Percentiles rank a stretch among this genome's conserved stretches.
phyloP scores from a whole-genome alignment of 768 basidiomycete species.

The Pisolithus albus region DNA sequence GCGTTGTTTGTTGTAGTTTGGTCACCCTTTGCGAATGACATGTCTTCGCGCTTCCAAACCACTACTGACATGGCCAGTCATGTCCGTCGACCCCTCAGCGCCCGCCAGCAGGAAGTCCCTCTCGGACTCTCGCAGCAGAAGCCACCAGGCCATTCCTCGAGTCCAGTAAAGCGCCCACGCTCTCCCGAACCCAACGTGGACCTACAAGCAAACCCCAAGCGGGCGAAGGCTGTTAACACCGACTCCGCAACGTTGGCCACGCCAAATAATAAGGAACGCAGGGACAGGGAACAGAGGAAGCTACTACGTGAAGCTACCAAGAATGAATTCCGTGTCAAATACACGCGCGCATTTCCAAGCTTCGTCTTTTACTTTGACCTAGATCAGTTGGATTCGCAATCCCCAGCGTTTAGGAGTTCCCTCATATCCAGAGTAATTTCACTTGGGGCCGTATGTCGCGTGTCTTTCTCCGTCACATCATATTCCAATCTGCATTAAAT shows the following conservation, averaged over 20 bases:
- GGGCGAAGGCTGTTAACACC: slow-evolving; percentile 32
- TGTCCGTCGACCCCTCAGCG: slow-evolving; percentile 41
- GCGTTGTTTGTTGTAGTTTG: neutral
- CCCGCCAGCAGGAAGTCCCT: slow-evolving; percentile 33
- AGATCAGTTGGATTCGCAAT: slow-evolving; percentile 36
- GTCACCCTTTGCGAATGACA: neutral
- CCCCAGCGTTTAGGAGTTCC: slow-evolving; percentile 28
- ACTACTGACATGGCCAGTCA: slow-evolving; percentile 26
- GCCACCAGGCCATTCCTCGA: slow-evolving; percentile 23
- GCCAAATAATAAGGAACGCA: slow-evolving; percentile 32
- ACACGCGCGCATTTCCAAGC: slow-evolving; percentile 73
- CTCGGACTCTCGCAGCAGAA: slow-evolving; percentile 30
- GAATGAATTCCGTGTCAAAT: slow-evolving; percentile 76
- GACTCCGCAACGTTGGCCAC: slow-evolving; percentile 16
- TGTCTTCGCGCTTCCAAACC: slow-evolving; percentile 24
- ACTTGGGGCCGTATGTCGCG: slow-evolving; percentile 69
- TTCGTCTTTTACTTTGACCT: slow-evolving; percentile 86
- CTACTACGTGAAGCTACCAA: slow-evolving; percentile 50
- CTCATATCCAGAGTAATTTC: slow-evolving; percentile 53
- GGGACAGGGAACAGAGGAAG: slow-evolving; percentile 41
- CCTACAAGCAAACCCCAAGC: slow-evolving; percentile 32
- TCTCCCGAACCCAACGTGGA: slow-evolving; percentile 44
- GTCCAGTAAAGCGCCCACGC: slow-evolving; percentile 40
- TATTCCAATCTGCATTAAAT: slow-evolving; percentile 6
- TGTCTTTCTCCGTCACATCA: neutral